Base-by-base conservation (phyloP, 1,284 basidiomycete genomes). In the Heterobasidion annosum region DNA sequence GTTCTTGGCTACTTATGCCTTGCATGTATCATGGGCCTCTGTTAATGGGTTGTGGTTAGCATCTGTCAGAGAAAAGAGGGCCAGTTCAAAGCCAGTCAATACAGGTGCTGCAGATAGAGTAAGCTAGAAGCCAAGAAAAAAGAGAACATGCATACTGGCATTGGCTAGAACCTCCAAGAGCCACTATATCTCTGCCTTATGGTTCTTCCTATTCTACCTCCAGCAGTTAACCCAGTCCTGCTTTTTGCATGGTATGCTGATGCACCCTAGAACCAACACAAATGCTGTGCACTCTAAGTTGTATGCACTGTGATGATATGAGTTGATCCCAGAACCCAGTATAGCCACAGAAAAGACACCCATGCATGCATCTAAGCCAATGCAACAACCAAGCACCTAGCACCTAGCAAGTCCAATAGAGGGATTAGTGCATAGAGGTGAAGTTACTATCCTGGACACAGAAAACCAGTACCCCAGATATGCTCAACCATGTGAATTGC, bases 171-270 rank as follows among this genome's bases (percentile, higher is more conserved):
- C 87, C 68, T 95, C 93, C 53, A 91, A 87, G 58, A 97, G 79
- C 96, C 96, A 98, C 67, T 95, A 90, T 12, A 83, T 82, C 73
- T 98, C 93, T 25, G 73, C 70, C 58, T 93, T 81, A 73, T 85
- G 95, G 68, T 98, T 98, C 74, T 92, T 93, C 33, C 91, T 93
- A 58, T 84, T 83, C 66, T 81, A 83, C 1, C 97, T 96, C 96
- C 95, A 99, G 52, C 91, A 76, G 54, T 87, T 81, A 10, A 97
- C 91, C 91, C 93, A 99, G 44, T 91, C 91, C 70, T 96, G 90
- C 63, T 79, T 82, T 68, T 95, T 93, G 3, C 3, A 3, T 19
- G 19, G 19, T 3, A 3, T 1, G 19, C 19, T 19, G 19, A 19
- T 19, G 19, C 3, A 3, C 19, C 3, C 19, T 19, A 19, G 19